Conservation (phyloP, 2,329 filamentous ascomycete genomes). For the Coleophoma crateriformis region DNA sequence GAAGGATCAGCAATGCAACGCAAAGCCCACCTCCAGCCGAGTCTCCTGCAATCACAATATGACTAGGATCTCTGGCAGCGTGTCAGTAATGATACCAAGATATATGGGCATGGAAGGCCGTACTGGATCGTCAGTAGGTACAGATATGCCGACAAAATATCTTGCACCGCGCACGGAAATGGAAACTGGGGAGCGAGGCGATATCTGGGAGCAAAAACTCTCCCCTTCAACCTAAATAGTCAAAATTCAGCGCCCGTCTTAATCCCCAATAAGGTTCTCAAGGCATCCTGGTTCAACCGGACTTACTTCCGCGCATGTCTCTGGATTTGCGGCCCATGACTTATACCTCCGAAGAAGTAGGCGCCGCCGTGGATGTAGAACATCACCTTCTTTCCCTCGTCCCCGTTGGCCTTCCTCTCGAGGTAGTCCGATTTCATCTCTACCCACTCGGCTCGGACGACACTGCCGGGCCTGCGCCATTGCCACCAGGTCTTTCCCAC, state of each 20-base stretch:
- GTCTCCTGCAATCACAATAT: conserved; percentile 81
- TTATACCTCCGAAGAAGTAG: conserved; percentile 87
- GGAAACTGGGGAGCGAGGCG: conserved; percentile 85
- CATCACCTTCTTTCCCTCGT: conserved; percentile 68
- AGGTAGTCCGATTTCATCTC: conserved; percentile 81
- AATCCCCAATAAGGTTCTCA: neutral
- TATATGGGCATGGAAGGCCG: neutral
- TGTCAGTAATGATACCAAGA: neutral
- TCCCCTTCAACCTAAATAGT: conserved; percentile 54
- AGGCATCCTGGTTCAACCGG: neutral
- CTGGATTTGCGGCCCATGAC: conserved; percentile 92
- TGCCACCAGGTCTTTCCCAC: conserved; percentile 82
- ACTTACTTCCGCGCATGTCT: conserved; percentile 74
- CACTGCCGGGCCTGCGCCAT: conserved; percentile 62
- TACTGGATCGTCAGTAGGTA: conserved; percentile 65
- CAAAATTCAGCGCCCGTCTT: neutral
- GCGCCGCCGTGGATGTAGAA: conserved; percentile 88
- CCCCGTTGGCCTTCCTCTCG: conserved; percentile 55
- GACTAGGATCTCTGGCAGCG: conserved; percentile 49
- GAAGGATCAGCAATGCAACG: conserved; percentile 62
- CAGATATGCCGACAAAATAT: conserved; percentile 55
- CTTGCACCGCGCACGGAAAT: conserved; percentile 63
- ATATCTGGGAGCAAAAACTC: conserved; percentile 79
- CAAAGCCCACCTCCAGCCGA: conserved; percentile 91
- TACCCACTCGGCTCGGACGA: conserved; percentile 81